Evolutionary conservation across 257 asterid species (phyloP).

Genomic region (Thymus quinquecostatus): DNA sequence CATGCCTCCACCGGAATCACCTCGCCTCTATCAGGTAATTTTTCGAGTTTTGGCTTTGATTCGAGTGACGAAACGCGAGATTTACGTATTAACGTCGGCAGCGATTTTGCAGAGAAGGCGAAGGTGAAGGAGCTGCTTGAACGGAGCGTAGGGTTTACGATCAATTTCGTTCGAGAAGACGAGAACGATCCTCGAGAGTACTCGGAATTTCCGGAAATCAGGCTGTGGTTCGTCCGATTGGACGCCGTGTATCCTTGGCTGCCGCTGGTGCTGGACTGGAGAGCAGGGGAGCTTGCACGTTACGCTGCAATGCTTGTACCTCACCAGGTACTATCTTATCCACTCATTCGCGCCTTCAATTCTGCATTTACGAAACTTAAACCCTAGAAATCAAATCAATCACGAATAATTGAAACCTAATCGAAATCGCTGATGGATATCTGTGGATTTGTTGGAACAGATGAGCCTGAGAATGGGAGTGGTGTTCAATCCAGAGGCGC

Average conservation of each 20-base stretch:
- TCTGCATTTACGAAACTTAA: no score
- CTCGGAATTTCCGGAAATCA: conserved; percentile 81
- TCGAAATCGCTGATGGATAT: no score
- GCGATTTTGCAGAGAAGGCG: conserved; percentile 48
- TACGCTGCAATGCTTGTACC: conserved; percentile 92
- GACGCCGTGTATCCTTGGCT: conserved; percentile 87
- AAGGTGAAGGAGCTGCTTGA: conserved; percentile 66
- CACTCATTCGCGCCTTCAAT: not conserved
- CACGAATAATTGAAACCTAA: not conserved
- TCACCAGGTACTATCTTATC: conserved; percentile 64
- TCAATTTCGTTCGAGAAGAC: conserved; percentile 68
- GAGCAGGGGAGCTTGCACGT: conserved; percentile 94
- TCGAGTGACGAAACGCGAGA: not conserved
- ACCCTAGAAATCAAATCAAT: no score
- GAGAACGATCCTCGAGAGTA: conserved; percentile 72
- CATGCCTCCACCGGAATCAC: conserved; percentile 55
- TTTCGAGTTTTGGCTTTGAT: not conserved
- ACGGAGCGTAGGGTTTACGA: conserved; percentile 75
- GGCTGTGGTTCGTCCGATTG: conserved; percentile 81
- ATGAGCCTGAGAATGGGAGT: conserved; percentile 83
- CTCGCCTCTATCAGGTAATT: conserved; percentile 50
- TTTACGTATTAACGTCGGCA: not conserved
- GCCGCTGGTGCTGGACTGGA: conserved; percentile 84
- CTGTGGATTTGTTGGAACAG: conserved; percentile 13
- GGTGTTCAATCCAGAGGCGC: conserved; percentile 88